Evolutionary conservation across 495 filamentous ascomycete species (phyloP), one percentile per base, ranked within the genome.

Genomic region (Penicillium arizonense): DNA sequence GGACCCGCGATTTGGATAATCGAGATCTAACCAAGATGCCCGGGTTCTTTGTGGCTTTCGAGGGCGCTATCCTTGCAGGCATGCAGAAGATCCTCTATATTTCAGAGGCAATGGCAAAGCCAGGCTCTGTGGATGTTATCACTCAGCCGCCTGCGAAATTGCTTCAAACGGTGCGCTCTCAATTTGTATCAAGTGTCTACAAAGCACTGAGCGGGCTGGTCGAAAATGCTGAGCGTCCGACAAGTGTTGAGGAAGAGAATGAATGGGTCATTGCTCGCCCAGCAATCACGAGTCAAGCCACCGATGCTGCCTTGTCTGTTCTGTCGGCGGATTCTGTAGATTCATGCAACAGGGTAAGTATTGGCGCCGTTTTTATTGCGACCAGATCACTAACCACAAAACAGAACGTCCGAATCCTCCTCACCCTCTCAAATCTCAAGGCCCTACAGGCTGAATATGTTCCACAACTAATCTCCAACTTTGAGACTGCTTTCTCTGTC

Each of bases 61-160:
- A 97, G 60, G 85, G 80, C 38, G 79, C 83, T 5, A 72, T 97
- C 40, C 76, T 97, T 23, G 69, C 71, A 3, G 89, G 89, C 14
- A 88, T 96, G 86, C 95, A 97, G 66, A 94, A 88, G 72, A 91
- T 98, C 44, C 79, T 96, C 11, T 98, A 96, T 68, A 84, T 98
- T 34, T 87, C 87, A 6, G 93, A 96, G 47, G 87, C 88, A 32
- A 85, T 82, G 72, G 75, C 75, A 32, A 90, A 85, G 70, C 72
- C 83, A 4, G 83, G 79, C 7, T 75, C 85, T 3, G 79, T 76
- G 24, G 84, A 90, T 57, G 88, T 98, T 48, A 83, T 98, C 35
- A 80, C 84, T 3, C 85, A 91, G 33, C 94, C 94, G 2, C 83
- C 88, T 20, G 74, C 84, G 10, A 97, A 97, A 65, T 69, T 96